Conservation (phyloP, 2,329 filamentous ascomycete genomes). For the Colletotrichum magnum region DNA sequence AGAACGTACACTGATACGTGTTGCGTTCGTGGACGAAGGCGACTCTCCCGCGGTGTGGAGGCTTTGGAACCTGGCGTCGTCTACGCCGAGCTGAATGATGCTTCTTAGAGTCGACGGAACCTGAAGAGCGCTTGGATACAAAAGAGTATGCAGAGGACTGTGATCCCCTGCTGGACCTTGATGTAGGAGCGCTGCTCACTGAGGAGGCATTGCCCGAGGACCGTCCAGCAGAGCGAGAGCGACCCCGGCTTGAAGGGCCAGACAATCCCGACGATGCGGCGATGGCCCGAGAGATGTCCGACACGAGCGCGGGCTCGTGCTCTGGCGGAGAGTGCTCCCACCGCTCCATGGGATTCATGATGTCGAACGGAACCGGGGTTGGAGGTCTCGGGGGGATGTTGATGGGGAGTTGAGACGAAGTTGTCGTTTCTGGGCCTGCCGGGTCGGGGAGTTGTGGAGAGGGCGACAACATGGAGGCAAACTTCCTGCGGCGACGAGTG, state of each 20-base stretch:
- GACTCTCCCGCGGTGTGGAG: background rate
- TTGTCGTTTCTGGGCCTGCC: background rate
- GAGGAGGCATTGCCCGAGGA: slow-evolving; percentile 42
- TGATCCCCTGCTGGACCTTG: slow-evolving; percentile 31
- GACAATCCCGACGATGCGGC: slow-evolving; percentile 36
- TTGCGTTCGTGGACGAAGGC: slow-evolving; percentile 17
- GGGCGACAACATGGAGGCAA: slow-evolving; percentile 61
- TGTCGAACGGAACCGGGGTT: slow-evolving; percentile 51
- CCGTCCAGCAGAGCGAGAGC: slow-evolving; percentile 44
- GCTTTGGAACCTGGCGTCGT: slow-evolving; percentile 15
- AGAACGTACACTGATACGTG: slow-evolving; percentile 61
- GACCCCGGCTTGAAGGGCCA: background rate
- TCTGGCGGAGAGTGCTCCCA: slow-evolving; percentile 44
- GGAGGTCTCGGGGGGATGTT: slow-evolving; percentile 66
- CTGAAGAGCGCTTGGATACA: slow-evolving; percentile 44
- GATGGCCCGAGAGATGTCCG: slow-evolving; percentile 43
- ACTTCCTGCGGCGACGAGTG: slow-evolving; percentile 74
- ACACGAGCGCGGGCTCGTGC: slow-evolving; percentile 43
- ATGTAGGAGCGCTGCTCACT: slow-evolving; percentile 33
- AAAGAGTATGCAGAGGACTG: slow-evolving; percentile 49
- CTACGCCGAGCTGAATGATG: slow-evolving; percentile 8
- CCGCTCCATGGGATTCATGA: slow-evolving; percentile 41
- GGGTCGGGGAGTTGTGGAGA: slow-evolving; percentile 64
- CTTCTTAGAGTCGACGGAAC: slow-evolving; percentile 15
- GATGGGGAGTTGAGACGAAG: slow-evolving; percentile 56